Evolutionary conservation across 2,329 filamentous ascomycete genomes (phyloP), one percentile per base, ranked within the genome.

Genomic region (Metarhizium album): DNA sequence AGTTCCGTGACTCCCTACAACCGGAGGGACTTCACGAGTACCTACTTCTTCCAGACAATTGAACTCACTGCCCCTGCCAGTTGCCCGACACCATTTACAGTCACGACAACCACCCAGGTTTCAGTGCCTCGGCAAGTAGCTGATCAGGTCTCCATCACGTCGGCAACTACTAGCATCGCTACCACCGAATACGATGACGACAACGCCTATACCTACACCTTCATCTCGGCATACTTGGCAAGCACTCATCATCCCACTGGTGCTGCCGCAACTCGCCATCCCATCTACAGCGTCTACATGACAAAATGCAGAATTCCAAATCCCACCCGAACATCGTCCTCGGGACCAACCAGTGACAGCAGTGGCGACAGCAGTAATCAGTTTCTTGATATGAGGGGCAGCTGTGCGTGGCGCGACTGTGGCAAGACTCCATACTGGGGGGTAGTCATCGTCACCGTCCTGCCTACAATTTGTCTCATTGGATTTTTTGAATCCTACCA

Each of bases 401-500:
- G 33, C 46, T 42, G 46, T 20, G 20, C 46, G 8, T 48, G 46
- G 46, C 40, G 33, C n/a, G 22, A 35, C 9, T 45, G 46, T 22
- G 31, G 43, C 22, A 24, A 38, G 31, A 45, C 22, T 22, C 47
- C 11, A 22, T 54, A 51, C 9, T 60, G 55, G 57, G 52, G 61
- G 38, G 58, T 66, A n/a, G 54, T 60, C 13, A 18, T 66, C 1
- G 59, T 57, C 4, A 43, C 51, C 8, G 23, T 65, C 18, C 42
- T 66, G 23, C 62, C 62, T 0, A n/a, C 53, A 13, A 22, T 66
- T 13, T 64, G 65, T 49, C 24, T 65, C 8, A 52, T 62, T 4
- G 62, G 63, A 27, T 64, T 62, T 52, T 7, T 62, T 22, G 62
- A 65, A 48, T 64, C 59, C 22, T 65, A 56, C 52, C 53, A 61